Evolutionary conservation across 2,329 filamentous ascomycete species (phyloP).

Genomic region (Alternaria sp.): DNA sequence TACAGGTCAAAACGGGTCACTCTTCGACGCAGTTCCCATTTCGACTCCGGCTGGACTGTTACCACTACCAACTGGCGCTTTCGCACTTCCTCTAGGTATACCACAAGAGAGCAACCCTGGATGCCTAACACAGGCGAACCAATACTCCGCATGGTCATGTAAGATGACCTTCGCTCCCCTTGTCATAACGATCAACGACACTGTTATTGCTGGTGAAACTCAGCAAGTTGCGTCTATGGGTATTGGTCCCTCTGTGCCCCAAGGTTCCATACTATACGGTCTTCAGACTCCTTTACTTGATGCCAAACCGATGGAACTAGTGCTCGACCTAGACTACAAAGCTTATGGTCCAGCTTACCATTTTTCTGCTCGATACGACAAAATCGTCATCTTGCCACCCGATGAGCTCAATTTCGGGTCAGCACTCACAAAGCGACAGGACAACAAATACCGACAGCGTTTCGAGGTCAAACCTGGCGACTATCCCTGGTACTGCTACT

Average conservation of each 20-base stretch:
- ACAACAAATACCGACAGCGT: constrained; percentile 47
- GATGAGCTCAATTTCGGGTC: constrained; percentile 47
- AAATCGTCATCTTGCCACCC: constrained; percentile 65
- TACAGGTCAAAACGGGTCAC: constrained; percentile 56
- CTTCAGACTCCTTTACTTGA: constrained; percentile 65
- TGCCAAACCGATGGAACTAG: constrained; percentile 62
- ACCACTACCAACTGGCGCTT: constrained; percentile 62
- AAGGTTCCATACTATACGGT: constrained; percentile 64
- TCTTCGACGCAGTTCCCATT: constrained; percentile 62
- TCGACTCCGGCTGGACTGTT: constrained; percentile 56
- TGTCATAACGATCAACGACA: constrained; percentile 40
- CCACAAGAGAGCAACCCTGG: constrained; percentile 59
- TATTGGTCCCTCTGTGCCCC: constrained; percentile 44
- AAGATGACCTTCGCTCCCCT: constrained; percentile 49
- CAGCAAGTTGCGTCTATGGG: constrained; percentile 34
- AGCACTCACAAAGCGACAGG: constrained; percentile 31
- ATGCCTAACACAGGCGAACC: constrained; percentile 58
- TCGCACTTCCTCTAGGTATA: constrained; percentile 57
- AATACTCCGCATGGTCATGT: constrained; percentile 63
- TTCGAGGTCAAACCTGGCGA: constrained; percentile 63
- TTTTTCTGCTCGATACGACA: constrained; percentile 70
- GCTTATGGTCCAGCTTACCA: constrained; percentile 69
- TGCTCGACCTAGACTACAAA: constrained; percentile 65
- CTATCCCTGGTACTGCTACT: constrained; percentile 74
- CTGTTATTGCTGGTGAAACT: constrained; percentile 12